Base-by-base conservation (phyloP, 2,329 filamentous ascomycete species). In the Pyrenophora teres region DNA sequence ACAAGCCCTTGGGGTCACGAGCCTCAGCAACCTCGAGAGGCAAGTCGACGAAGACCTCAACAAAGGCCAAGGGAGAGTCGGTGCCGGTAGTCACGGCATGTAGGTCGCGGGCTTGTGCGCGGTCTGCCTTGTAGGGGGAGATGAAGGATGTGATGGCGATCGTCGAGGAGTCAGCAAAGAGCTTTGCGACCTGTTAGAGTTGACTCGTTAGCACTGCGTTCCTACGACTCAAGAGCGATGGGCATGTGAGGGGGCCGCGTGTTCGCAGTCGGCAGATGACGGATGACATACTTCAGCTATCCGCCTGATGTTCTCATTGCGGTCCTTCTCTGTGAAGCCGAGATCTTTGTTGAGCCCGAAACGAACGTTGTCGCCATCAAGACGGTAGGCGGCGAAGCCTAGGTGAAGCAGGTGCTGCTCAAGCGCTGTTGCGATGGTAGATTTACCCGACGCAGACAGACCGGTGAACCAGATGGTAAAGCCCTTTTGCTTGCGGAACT, bases 281-380 rank as follows among this genome's bases (percentile, higher is more conserved):
- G 32, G 6, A 25, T 25, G 12, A 57, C 63, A 23, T 67, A 78
- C 78, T 82, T 99, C 93, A 47, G 90, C 91, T 69, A 99, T 97
- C 60, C 94, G 87, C 55, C 94, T 87, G 73, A 99, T 99, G 80
- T 99, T 99, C 83, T 99, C 94, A 73, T 93, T 95, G 65, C 94
- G 87, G 80, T 97, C 92, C 71, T 86, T 85, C 72, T 96, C 93
- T 60, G 86, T 89, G 81, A 97, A 99, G 13, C 93, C 93, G 9
- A 99, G 84, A 79, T 97, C 93, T 78, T 95, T 96, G 85, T 97
- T 99, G 63, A 99, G 83, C 13, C 94, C 94, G 79, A 97, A 97
- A 56, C 94, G 93, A 62, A 99, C 88, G 78, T 99, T 99, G 83
- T 99, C 94, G 69, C 93, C 94, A 77, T 99, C 94, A 25, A 99